Percentiles rank a stretch among this genome's conserved stretches.
phyloP scores from a whole-genome alignment of 2,329 filamentous ascomycete species.

The Pseudogymnoascus sp. region DNA sequence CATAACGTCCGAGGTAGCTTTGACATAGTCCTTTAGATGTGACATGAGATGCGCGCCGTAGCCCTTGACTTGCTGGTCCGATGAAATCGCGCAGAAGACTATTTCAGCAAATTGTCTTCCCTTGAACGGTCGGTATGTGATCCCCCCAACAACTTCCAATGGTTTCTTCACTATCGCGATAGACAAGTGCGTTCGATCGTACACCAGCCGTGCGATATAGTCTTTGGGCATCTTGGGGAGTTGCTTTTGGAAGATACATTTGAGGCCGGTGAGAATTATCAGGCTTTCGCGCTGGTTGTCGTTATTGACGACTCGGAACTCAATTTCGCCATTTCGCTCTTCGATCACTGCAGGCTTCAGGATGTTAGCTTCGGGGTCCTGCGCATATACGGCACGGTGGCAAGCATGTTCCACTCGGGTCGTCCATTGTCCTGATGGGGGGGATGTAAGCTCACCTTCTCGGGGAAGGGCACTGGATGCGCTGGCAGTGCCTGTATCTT shows the following conservation, averaged over 20 bases:
- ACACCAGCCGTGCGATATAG: conserved; percentile 94
- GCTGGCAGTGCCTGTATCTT: conserved; percentile 45
- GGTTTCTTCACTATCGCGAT: conserved; percentile 98
- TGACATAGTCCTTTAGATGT: conserved; percentile 96
- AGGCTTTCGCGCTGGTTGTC: conserved; percentile 81
- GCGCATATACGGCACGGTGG: neutral
- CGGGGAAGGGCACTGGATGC: conserved; percentile 76
- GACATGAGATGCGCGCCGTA: conserved; percentile 98
- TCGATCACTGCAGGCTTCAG: conserved; percentile 77
- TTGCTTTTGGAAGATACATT: conserved; percentile 98
- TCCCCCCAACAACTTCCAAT: conserved; percentile 90
- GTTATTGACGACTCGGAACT: conserved; percentile 97
- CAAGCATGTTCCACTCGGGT: neutral
- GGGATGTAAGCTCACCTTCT: conserved; percentile 57
- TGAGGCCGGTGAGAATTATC: conserved; percentile 90
- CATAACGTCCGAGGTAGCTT: conserved; percentile 94
- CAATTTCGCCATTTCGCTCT: conserved; percentile 88
- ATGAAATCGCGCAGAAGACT: conserved; percentile 96
- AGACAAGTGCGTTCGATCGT: conserved; percentile 91
- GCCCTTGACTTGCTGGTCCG: conserved; percentile 96
- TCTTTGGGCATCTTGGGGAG: conserved; percentile 99
- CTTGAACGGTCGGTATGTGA: conserved; percentile 93
- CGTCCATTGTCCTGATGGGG: neutral
- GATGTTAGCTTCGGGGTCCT: conserved; percentile 25
- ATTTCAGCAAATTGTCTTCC: conserved; percentile 93